A percentile compares a stretch with the other conserved stretches of the same genome.
These are phyloP conservation scores for Polytrichum commune DNA, from an alignment of 225 moss, liverwort and hornwort genomes.

Conservation along the genomic window DNA sequence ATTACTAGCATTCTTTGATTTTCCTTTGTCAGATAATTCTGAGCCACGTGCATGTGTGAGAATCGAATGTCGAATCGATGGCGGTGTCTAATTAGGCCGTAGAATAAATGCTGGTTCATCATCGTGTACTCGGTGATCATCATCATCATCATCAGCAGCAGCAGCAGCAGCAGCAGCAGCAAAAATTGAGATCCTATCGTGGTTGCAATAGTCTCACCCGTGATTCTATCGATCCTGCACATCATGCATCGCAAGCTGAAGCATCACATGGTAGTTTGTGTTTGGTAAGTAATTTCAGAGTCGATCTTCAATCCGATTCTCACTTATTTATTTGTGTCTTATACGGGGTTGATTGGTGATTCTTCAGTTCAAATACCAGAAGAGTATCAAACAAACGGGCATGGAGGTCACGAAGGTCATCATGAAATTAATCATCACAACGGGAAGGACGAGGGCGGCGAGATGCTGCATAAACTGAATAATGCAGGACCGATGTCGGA, in stretches of 20 bases:
- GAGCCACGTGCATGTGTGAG: background rate
- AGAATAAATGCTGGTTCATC: too few species aligned
- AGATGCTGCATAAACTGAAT: background rate
- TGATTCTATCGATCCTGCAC: too few species aligned
- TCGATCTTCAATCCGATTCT: background rate
- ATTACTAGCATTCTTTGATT: background rate
- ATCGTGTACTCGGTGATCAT: too few species aligned
- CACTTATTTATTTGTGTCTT: background rate
- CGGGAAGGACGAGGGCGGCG: background rate
- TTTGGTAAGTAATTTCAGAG: background rate
- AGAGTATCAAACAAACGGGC: conserved; percentile 35
- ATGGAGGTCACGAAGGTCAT: conserved; percentile 32
- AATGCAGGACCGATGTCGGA: background rate
- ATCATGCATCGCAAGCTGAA: background rate
- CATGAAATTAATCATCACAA: conserved; percentile 27
- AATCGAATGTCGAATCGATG: background rate
- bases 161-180: too few species aligned
- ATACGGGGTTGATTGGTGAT: background rate
- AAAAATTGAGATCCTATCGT: too few species aligned
- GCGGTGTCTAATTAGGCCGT: background rate
- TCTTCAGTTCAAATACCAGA: conserved; percentile 33
- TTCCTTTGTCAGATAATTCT: background rate
- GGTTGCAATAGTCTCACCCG: too few species aligned
- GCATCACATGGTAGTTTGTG: background rate
- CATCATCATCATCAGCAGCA: too few species aligned